Percentiles rank a stretch among this genome's conserved stretches.
Evolutionary conservation across 306 rosid genomes (phyloP).

Genomic region (Vicia villosa): DNA sequence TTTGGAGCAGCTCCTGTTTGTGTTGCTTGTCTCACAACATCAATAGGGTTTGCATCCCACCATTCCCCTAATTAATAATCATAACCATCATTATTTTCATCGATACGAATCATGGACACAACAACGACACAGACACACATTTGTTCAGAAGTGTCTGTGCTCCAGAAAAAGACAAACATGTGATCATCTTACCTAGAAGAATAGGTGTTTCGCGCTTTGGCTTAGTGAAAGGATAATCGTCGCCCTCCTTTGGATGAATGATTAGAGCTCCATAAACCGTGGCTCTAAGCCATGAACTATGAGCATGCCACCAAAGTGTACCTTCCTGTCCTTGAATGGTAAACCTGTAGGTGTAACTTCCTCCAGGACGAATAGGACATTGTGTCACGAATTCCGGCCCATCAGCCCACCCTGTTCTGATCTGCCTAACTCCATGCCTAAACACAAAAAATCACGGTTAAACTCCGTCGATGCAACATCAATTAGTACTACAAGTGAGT

Average conservation of each 20-base stretch:
- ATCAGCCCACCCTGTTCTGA: slow-evolving; percentile 95
- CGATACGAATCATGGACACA: background rate
- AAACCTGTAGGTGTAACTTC: slow-evolving; percentile 75
- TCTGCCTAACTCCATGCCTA: slow-evolving; percentile 93
- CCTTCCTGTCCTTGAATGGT: slow-evolving; percentile 90
- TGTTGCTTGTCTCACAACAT: slow-evolving; percentile 66
- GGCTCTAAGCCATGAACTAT: slow-evolving; percentile 95
- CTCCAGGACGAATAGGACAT: slow-evolving; percentile 89
- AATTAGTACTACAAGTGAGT: background rate
- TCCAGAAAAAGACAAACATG: too few relatives aligned
- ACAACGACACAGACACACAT: too few relatives aligned
- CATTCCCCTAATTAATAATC: slow-evolving; percentile 66
- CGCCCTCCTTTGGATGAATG: slow-evolving; percentile 74
- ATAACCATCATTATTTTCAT: background rate
- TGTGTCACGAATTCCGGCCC: slow-evolving; percentile 97
- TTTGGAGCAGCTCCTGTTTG: slow-evolving; percentile 82
- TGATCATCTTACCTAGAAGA: slow-evolving; percentile 61
- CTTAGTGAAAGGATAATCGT: slow-evolving; percentile 72
- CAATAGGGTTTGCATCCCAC: slow-evolving; percentile 90
- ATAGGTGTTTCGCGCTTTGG: slow-evolving; percentile 75
- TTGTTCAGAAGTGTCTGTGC: too few relatives aligned
- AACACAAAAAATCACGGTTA: background rate
- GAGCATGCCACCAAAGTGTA: slow-evolving; percentile 99
- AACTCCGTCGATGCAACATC: background rate
- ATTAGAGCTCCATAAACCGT: slow-evolving; percentile 88